phyloP scores from a whole-genome alignment of 345 rosid genomes.

The Geranium rotundifolium region DNA sequence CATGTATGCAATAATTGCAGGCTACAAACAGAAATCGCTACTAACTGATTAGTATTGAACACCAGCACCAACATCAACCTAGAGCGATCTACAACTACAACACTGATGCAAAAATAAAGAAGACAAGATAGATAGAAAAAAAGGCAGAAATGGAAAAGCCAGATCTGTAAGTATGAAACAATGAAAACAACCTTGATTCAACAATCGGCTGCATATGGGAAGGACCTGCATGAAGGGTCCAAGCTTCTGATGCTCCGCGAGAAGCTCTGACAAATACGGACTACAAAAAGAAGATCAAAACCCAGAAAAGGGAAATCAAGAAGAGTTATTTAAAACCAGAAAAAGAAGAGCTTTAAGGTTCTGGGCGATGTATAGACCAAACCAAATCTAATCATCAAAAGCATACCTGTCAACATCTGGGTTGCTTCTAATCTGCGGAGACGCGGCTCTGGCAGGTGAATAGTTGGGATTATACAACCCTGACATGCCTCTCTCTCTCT shows the following conservation, averaged over 20 bases:
- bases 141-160: not conserved
- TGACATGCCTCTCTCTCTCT: conserved; percentile 39
- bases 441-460: conserved; percentile 91
- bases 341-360: not conserved
- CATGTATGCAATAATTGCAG: not conserved
- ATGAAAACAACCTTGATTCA: conserved; percentile 68
- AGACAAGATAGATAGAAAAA: too few species aligned
- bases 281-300: conserved; percentile 21
- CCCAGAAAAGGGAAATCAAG: conserved; percentile 2
- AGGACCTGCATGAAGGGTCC: conserved; percentile 93
- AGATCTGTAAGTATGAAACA: conserved; percentile 43
- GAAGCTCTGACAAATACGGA: conserved; percentile 77
- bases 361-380: not conserved
- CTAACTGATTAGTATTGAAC: not conserved
- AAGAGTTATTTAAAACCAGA: not conserved
- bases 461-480: conserved; percentile 85
- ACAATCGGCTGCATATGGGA: conserved; percentile 82
- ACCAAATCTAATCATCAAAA: not conserved
- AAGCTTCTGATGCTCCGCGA: conserved; percentile 97
- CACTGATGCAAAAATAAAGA: not conserved
- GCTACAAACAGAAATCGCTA: not conserved
- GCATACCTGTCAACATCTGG: conserved; percentile 78
- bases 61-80: conserved; percentile 1
- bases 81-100: conserved; percentile 14
- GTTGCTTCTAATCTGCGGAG: conserved; percentile 85